A percentile compares a stretch with the other conserved stretches of the same genome.
phyloP scores from a whole-genome alignment of 352 stramenopile genomes.

The Saprolegnia diclina region DNA sequence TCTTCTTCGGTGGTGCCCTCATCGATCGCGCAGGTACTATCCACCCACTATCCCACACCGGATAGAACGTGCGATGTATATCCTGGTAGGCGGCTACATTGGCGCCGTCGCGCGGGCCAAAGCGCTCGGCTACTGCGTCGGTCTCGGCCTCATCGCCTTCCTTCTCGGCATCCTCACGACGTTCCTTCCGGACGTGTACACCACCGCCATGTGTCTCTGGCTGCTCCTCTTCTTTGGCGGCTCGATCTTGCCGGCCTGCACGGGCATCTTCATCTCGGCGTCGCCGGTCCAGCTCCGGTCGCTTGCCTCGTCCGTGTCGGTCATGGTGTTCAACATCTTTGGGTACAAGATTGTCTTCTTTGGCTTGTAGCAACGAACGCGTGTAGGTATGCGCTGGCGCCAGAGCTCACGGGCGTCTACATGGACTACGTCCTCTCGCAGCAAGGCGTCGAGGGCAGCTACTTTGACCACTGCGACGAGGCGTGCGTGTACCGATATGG shows the following conservation, averaged over 20 bases:
- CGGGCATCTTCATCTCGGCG: conserved; percentile 80
- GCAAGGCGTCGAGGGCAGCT: conserved; percentile 47
- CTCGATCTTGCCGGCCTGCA: conserved; percentile 72
- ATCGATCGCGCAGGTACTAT: conserved; percentile 47
- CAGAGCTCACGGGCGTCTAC: conserved; percentile 67
- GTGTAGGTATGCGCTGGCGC: conserved; percentile 42
- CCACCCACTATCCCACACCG: background rate
- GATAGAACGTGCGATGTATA: conserved; percentile 3
- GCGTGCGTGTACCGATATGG: conserved; percentile 72
- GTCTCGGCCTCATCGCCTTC: conserved; percentile 61
- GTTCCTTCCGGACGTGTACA: conserved; percentile 74
- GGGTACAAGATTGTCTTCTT: conserved; percentile 41
- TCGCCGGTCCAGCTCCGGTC: conserved; percentile 67
- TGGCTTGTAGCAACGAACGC: background rate
- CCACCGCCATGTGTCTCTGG: conserved; percentile 69
- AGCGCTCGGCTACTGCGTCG: conserved; percentile 71
- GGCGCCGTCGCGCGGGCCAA: conserved; percentile 66
- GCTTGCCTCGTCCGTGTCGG: conserved; percentile 69
- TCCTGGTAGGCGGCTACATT: conserved; percentile 55
- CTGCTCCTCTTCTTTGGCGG: conserved; percentile 77
- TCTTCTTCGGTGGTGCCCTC: conserved; percentile 76
- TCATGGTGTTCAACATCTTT: conserved; percentile 81
- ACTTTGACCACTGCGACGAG: conserved; percentile 73
- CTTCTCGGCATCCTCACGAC: conserved; percentile 58
- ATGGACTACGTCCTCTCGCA: conserved; percentile 76